Percentiles rank a stretch among this genome's conserved stretches.
Evolutionary conservation across 441 rosid genomes (phyloP).

Genomic region (Gossypium davidsonii): DNA sequence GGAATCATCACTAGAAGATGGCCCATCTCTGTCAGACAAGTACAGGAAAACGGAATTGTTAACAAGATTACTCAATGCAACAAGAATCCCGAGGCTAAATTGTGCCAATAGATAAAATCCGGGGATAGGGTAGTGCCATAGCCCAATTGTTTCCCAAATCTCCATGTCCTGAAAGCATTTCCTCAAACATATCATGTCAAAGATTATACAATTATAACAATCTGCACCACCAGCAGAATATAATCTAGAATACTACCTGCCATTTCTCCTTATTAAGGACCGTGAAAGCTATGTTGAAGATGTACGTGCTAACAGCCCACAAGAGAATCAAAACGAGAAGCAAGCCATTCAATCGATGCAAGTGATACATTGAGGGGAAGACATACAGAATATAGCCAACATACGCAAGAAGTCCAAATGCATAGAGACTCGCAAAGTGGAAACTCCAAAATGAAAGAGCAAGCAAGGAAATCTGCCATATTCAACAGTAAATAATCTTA

Average conservation of each 20-base stretch:
- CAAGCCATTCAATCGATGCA: constrained; percentile 18
- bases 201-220: not conserved
- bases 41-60: constrained; percentile 16
- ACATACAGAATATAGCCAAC: constrained; percentile 16
- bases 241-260: constrained; percentile 9
- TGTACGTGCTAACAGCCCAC: constrained; percentile 19
- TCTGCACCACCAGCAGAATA: not conserved
- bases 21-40: constrained; percentile 14
- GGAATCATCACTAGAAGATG: constrained; percentile 6
- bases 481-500: constrained; percentile 10
- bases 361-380: constrained; percentile 17
- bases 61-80: constrained; percentile 20
- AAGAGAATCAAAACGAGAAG: constrained; percentile 16
- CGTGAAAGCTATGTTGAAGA: constrained; percentile 17
- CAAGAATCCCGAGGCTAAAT: constrained; percentile 17
- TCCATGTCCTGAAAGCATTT: constrained; percentile 13
- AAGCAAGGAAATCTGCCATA: constrained; percentile 15
- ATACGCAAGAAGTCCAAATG: constrained; percentile 15
- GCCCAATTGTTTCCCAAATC: constrained; percentile 20
- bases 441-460: constrained; percentile 17
- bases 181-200: not conserved
- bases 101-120: constrained; percentile 17
- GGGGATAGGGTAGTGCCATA: constrained; percentile 20
- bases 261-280: constrained; percentile 7
- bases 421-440: constrained; percentile 16